Evolutionary conservation across 2,329 filamentous ascomycete genomes (phyloP).

Genomic region (Aureobasidium sp.): DNA sequence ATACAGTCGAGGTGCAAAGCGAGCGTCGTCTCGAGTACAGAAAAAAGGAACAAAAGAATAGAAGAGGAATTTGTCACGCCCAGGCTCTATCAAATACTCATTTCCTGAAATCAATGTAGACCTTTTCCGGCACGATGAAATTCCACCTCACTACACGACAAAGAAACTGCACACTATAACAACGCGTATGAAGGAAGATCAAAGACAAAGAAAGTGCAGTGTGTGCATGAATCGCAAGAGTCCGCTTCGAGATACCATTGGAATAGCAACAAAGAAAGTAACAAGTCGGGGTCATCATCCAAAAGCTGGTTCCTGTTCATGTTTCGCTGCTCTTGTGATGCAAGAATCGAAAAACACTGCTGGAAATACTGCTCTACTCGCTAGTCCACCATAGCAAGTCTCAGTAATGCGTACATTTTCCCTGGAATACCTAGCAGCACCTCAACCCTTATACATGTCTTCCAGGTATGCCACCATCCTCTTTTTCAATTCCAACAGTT

Average conservation of each 20-base stretch:
- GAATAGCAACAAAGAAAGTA: neutral
- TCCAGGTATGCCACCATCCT: conserved; percentile 34
- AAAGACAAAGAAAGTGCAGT: neutral
- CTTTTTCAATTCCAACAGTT: conserved; percentile 28
- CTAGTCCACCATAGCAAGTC: no score
- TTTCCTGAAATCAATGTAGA: neutral
- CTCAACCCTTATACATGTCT: conserved; percentile 34
- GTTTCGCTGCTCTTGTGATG: no score
- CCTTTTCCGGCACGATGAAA: neutral
- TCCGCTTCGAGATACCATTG: neutral
- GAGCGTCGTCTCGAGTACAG: neutral
- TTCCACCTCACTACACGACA: neutral
- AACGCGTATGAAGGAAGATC: no score
- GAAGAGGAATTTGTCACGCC: neutral
- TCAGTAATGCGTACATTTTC: no score
- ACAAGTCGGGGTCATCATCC: no score
- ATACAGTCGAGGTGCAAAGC: neutral
- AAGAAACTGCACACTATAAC: neutral
- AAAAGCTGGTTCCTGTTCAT: no score
- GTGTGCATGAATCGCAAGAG: neutral
- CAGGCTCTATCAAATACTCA: neutral
- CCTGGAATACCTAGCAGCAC: no score
- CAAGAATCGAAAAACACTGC: no score
- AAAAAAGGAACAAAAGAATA: neutral
- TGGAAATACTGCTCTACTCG: neutral